phyloP scores from a whole-genome alignment of 2,329 filamentous ascomycete species.

The Neofusicoccum cordaticola region DNA sequence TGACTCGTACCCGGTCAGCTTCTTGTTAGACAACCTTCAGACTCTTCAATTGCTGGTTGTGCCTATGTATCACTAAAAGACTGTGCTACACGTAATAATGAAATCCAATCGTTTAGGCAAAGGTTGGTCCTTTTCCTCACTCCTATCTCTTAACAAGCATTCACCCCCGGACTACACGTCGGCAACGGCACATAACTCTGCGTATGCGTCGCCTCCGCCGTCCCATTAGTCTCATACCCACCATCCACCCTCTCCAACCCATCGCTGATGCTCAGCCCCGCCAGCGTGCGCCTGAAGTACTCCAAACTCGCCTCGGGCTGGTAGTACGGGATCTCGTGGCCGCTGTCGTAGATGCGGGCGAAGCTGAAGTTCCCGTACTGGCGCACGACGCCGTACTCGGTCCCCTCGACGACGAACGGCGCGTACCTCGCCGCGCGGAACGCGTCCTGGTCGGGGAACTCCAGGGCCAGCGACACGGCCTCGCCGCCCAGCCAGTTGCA shows the following conservation, averaged over 20 bases:
- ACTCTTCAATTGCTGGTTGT: too few relatives aligned
- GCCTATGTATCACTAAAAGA: too few relatives aligned
- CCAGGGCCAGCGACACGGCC: constrained; percentile 55
- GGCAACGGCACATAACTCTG: constrained; percentile 12
- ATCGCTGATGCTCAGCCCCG: not conserved
- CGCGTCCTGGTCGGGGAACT: constrained; percentile 46
- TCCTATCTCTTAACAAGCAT: not conserved
- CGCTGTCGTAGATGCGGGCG: constrained; percentile 51
- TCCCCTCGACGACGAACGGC: constrained; percentile 62
- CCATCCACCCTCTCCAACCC: not conserved
- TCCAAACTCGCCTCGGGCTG: constrained; percentile 27
- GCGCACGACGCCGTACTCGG: constrained; percentile 62
- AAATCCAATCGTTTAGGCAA: too few relatives aligned
- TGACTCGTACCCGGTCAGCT: too few relatives aligned
- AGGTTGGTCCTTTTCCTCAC: too few relatives aligned
- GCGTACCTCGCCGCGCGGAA: constrained; percentile 71
- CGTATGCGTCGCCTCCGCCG: constrained; percentile 9
- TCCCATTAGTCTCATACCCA: not conserved
- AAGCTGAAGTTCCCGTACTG: constrained; percentile 68
- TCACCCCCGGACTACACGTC: not conserved
- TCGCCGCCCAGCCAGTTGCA: constrained; percentile 71
- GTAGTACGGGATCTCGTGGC: constrained; percentile 51
- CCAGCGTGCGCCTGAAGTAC: constrained; percentile 6
- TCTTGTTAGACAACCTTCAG: too few relatives aligned
- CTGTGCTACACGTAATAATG: too few relatives aligned